Base-by-base conservation (phyloP, 1,139 yeast species). In the Meyerozyma carpophila region DNA sequence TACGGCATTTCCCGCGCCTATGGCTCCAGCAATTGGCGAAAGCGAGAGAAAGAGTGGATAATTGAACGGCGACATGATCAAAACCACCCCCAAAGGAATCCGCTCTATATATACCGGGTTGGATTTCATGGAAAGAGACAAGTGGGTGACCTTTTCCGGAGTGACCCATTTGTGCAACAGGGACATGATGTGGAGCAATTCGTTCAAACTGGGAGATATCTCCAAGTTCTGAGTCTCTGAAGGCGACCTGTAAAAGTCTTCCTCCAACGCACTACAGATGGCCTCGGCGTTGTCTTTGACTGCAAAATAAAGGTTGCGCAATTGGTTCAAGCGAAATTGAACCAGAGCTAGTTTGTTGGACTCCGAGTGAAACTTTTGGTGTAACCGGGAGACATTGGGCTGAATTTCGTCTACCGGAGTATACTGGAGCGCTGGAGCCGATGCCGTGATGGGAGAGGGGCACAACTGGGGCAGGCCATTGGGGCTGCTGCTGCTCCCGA, bases 1-100 rank as follows among this genome's bases (percentile, higher is more conserved):
- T 24, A 87, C 94, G 6, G 83, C 74, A 61, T 91, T 91, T 20
- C 98, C 98, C 16, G 85, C 90, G 2, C 96, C 90, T 53, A 93
- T 68, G 1, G 96, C 96, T 27, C 89, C 89, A 34, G 82, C 73
- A 16, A 91, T 58, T 0, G 97, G 90, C 13, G 79, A 70, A 25
- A 90, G 51, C 0, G 88, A 58, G 50, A 91, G 68, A 36, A 77
- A 50, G 43, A 87, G 62, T 1, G 98, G 98, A 61, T 84, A 93
- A 65, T 91, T 91, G 77, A 87, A 91, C 0, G 98, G 96, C 1
- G 90, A 68, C 43, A 90, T 80, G 44, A 91, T 70, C 50, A 90
- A 73, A 3, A 86, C 86, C 4, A 81, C 77, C 2, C 98, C 97
- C 50, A 81, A 63, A 1, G 98, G 93, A 41, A 80, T 79, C 50